A percentile compares a stretch with the other conserved stretches of the same genome.
Conservation (phyloP, 371 early-diverging fungal species). For the Globomyces sp. region DNA sequence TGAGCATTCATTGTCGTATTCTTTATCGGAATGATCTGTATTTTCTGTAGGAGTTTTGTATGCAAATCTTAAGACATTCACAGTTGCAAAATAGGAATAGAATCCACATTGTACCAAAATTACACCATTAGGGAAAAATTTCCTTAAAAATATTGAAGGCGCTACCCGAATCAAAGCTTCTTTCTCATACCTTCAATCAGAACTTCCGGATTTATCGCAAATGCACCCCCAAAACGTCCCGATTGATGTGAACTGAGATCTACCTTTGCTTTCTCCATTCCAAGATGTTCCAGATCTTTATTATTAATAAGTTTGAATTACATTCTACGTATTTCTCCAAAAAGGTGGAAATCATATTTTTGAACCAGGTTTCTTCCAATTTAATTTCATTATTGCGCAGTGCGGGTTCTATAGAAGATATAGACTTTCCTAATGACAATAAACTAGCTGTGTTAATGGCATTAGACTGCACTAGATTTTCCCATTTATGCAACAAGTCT, state of each 20-base stretch:
- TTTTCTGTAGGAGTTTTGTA: constrained; percentile 21
- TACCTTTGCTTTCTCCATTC: constrained; percentile 16
- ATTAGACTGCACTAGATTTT: constrained; percentile 4
- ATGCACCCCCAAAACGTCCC: constrained; percentile 12
- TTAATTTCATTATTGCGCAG: background rate
- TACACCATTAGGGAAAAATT: constrained; percentile 16
- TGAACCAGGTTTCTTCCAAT: constrained; percentile 16
- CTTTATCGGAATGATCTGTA: constrained; percentile 55
- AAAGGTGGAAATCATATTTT: constrained; percentile 5
- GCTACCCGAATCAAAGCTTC: background rate
- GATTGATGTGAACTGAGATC: constrained; percentile 9
- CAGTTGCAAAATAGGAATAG: constrained; percentile 20
- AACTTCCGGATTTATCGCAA: constrained; percentile 11
- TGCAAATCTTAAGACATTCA: constrained; percentile 19
- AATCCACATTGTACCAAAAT: constrained; percentile 21
- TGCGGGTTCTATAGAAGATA: background rate
- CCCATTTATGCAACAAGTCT: constrained; percentile 19
- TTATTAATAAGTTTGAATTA: too few species aligned
- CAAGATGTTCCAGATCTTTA: constrained; percentile 5
- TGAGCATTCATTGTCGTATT: constrained; percentile 65
- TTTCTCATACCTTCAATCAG: background rate
- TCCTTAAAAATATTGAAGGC: constrained; percentile 16
- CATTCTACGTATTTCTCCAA: constrained; percentile 13
- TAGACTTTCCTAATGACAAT: constrained; percentile 11
- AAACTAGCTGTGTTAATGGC: constrained; percentile 9